Evolutionary conservation across 176 grass and related monocot species (phyloP).

Genomic region (Elaeis guineensis): DNA sequence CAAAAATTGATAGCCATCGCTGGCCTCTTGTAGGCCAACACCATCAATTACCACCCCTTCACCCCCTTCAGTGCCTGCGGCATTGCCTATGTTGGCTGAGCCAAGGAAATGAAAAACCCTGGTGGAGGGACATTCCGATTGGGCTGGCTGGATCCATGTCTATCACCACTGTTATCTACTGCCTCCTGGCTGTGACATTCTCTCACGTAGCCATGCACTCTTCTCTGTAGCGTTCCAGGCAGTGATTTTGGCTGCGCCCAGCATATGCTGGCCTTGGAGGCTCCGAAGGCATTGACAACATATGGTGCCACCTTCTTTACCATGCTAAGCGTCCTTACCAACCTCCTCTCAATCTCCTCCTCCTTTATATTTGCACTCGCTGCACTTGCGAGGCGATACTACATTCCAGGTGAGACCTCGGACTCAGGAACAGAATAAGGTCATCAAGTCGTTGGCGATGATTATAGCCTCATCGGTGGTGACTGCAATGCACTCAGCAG

Average conservation of each 20-base stretch:
- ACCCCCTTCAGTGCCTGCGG: too few species aligned
- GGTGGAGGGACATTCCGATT: conserved; percentile 58
- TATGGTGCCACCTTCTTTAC: conserved; percentile 61
- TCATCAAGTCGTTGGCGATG: conserved; percentile 16
- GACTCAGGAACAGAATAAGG: conserved; percentile 19
- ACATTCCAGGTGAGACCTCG: conserved; percentile 29
- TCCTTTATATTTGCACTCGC: conserved; percentile 48
- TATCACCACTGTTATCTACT: conserved; percentile 42
- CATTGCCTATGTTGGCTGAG: too few species aligned
- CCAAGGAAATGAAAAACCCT: conserved; percentile 65
- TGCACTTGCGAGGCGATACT: conserved; percentile 44
- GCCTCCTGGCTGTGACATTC: conserved; percentile 46
- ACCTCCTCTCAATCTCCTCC: conserved; percentile 60
- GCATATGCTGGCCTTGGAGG: conserved; percentile 59
- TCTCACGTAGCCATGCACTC: conserved; percentile 51
- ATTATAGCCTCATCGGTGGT: conserved; percentile 26
- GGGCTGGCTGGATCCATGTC: conserved; percentile 67
- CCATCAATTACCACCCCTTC: too few species aligned
- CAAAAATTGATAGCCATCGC: too few species aligned
- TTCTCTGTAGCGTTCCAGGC: conserved; percentile 59
- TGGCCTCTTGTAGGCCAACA: too few species aligned
- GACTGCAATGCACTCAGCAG: conserved; percentile 23
- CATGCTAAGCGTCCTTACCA: conserved; percentile 23
- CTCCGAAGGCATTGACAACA: conserved; percentile 54
- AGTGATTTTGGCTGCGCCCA: conserved; percentile 57